Conservation (phyloP, 2,329 filamentous ascomycete genomes). For the Sordariomycetes sp. region DNA sequence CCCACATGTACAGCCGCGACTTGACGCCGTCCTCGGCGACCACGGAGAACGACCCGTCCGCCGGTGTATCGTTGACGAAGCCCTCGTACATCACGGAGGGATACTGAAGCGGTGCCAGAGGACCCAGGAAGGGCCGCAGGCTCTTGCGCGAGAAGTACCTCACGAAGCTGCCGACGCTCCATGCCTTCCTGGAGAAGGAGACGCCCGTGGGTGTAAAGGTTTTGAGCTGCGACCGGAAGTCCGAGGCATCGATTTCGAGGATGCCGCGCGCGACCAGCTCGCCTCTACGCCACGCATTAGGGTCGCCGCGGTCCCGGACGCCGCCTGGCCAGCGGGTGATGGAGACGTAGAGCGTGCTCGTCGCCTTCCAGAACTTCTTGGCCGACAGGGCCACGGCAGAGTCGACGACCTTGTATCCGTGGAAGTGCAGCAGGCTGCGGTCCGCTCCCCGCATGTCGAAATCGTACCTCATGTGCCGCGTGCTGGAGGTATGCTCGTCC, state of each 20-base stretch:
- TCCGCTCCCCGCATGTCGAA: constrained; percentile 47
- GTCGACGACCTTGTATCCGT: constrained; percentile 53
- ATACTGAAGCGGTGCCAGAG: constrained; percentile 45
- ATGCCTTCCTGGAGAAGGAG: constrained; percentile 28
- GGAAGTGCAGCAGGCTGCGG: constrained; percentile 42
- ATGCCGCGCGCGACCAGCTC: constrained; percentile 46
- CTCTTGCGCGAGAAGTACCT: constrained; percentile 45
- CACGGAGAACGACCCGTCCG: constrained; percentile 31
- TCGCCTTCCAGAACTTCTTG: constrained; percentile 48
- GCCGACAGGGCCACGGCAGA: constrained; percentile 47
- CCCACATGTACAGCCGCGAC: constrained; percentile 46
- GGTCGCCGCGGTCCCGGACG: constrained; percentile 20
- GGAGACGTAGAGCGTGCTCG: constrained; percentile 51
- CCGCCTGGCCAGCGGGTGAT: constrained; percentile 29
- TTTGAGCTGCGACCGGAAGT: constrained; percentile 44
- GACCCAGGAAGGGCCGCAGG: constrained; percentile 39
- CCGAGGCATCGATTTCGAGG: constrained; percentile 39
- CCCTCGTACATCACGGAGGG: constrained; percentile 34
- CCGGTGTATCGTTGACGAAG: constrained; percentile 40
- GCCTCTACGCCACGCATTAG: constrained; percentile 22
- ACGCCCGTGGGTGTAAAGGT: constrained; percentile 41
- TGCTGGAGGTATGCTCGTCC: constrained; percentile 42
- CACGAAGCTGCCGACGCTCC: constrained; percentile 38
- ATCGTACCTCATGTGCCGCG: constrained; percentile 48
- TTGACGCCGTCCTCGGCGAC: constrained; percentile 39